Evolutionary conservation across 2,329 filamentous ascomycete species (phyloP), one percentile per base, ranked within the genome.

Genomic region (Didymella segeticola): DNA sequence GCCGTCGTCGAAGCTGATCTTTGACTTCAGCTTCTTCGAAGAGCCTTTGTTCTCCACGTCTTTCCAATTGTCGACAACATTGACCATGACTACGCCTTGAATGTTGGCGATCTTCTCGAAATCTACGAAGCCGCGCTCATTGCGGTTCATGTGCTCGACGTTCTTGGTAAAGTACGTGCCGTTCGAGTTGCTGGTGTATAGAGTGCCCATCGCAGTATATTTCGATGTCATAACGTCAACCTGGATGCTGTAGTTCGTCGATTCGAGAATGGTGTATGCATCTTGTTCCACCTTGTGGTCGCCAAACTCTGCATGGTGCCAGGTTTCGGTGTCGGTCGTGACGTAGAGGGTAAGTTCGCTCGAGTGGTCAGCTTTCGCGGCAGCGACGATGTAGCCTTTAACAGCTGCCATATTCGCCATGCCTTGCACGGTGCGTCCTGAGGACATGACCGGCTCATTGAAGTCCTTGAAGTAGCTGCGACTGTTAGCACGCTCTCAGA

Each of bases 161-260:
- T 96, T 98, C 68, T 89, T 87, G 2, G 90, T 95, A 72, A 98
- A 99, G 75, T 93, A 97, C 2, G 92, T 97, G 56, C 95, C 95
- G 71, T 98, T 96, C 26, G 93, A 98, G 73, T 99, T 99, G 71
- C 93, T 98, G 5, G 92, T 96, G 69, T 97, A 93, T 51, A 99
- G 81, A 10, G 89, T 87, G 27, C 95, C 96, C 85, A 96, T 93
- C 0, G 89, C 85, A 30, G 82, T 83, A 11, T 83, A 83, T 51
- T 75, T 78, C 10, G 82, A 82, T 1, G 89, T 91, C 83, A 93
- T 88, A 59, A 98, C 93, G 74, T 98, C 93, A 49, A 99, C 87
- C 76, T 98, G 93, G 64, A 99, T 92, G 78, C 93, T 97, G 79
- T 99, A 97, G 71, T 96, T 93, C 34, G 95, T 98, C 68, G 93